These are phyloP conservation scores for Capsicum rhomboideum DNA, from an alignment of 257 asterid genomes.

Conservation along the genomic window DNA sequence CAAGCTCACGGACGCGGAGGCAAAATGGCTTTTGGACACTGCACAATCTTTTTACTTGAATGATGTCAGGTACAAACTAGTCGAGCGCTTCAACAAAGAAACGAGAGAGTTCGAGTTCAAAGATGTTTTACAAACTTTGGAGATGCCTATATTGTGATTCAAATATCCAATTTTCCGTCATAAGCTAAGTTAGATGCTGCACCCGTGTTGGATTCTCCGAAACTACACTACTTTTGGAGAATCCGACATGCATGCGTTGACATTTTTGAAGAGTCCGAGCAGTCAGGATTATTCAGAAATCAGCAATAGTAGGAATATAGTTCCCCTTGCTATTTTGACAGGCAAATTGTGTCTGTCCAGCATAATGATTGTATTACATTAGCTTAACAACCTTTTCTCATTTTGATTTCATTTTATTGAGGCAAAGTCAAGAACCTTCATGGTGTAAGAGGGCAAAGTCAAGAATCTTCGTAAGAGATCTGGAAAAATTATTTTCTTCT, in stretches of 20 bases:
- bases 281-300: neutral
- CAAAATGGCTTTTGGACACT: conserved; percentile 84
- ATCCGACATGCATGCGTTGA: no score
- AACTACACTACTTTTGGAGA: no score
- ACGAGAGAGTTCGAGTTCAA: conserved; percentile 82
- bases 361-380: neutral
- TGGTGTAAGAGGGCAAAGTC: no score
- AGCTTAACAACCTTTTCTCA: neutral
- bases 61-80: conserved; percentile 78
- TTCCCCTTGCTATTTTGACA: neutral
- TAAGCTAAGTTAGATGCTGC: no score
- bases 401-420: neutral
- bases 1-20: conserved; percentile 80
- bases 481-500: no score
- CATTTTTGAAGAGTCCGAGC: no score
- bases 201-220: no score
- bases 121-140: conserved; percentile 71
- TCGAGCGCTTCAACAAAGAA: conserved; percentile 77
- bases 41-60: conserved; percentile 81
- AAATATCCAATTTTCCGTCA: neutral
- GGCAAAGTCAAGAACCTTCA: neutral
- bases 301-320: neutral
- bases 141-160: conserved; percentile 65
- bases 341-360: neutral
- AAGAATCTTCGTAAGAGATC: no score